Percentiles rank a stretch among this genome's conserved stretches.
phyloP scores from a whole-genome alignment of 2,329 filamentous ascomycete genomes.

The Trichothecium roseum region DNA sequence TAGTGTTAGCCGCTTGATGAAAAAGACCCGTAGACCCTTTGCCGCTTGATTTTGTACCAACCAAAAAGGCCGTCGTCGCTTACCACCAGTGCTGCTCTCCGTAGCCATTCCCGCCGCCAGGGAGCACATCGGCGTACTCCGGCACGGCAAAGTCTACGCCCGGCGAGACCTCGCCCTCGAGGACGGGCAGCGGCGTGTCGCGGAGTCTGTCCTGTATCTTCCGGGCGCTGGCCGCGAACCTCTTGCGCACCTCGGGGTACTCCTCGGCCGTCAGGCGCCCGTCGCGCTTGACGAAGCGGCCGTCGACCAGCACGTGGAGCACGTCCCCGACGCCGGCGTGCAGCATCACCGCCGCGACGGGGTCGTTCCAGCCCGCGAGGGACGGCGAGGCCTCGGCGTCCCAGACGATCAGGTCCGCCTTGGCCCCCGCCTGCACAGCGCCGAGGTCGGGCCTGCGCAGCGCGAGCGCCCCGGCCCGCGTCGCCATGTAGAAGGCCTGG shows the following conservation, averaged over 20 bases:
- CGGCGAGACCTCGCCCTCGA: conserved; percentile 13
- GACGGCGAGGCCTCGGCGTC: conserved; percentile 33
- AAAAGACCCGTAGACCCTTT: too few species aligned
- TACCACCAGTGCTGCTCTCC: background rate
- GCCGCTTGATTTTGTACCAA: too few species aligned
- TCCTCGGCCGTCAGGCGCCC: conserved; percentile 13
- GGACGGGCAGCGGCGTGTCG: conserved; percentile 14
- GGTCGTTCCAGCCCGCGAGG: conserved; percentile 43
- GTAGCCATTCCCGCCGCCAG: background rate
- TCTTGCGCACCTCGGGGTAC: conserved; percentile 17
- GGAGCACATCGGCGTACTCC: background rate
- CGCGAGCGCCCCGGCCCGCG: conserved; percentile 38
- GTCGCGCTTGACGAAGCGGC: conserved; percentile 35
- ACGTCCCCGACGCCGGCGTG: conserved; percentile 44
- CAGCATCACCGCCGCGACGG: conserved; percentile 44
- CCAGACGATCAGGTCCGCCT: conserved; percentile 44
- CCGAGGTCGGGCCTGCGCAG: conserved; percentile 41
- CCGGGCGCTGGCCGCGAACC: conserved; percentile 22
- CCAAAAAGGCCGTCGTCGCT: background rate
- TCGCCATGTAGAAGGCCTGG: conserved; percentile 47
- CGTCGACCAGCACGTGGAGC: conserved; percentile 37
- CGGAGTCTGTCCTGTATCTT: conserved; percentile 16
- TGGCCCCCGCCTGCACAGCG: conserved; percentile 34
- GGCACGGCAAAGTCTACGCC: background rate
- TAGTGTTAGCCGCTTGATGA: too few species aligned